phyloP scores from a whole-genome alignment of 345 rosid genomes.

The Pistacia integerrima region DNA sequence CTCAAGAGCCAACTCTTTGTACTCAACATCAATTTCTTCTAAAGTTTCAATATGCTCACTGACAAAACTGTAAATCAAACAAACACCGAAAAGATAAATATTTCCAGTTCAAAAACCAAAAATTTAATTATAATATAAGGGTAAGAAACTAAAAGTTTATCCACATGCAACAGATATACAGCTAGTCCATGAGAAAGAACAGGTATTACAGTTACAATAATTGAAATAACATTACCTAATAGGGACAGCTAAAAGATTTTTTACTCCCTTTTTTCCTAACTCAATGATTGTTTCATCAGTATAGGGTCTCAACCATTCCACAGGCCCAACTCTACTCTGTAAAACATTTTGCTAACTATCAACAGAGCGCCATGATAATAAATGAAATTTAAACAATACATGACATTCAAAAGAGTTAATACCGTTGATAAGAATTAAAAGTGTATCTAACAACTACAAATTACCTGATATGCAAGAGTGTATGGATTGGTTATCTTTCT shows the following conservation, averaged over 20 bases:
- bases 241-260: slow-evolving; percentile 87
- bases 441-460: slow-evolving; percentile 3
- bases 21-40: slow-evolving; percentile 98
- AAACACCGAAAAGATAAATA: slow-evolving; percentile 9
- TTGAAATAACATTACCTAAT: slow-evolving; percentile 57
- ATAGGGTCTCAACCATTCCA: slow-evolving; percentile 99
- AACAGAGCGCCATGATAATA: slow-evolving; percentile 14
- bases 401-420: not conserved
- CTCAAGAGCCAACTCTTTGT: slow-evolving; percentile 85
- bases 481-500: slow-evolving; percentile 67
- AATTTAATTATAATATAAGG: not conserved
- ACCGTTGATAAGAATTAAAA: not conserved
- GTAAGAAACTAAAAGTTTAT: slow-evolving; percentile 1
- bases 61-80: slow-evolving; percentile 67
- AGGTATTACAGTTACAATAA: not conserved
- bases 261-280: slow-evolving; percentile 86
- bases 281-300: slow-evolving; percentile 94
- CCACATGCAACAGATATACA: slow-evolving; percentile 5
- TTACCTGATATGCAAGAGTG: slow-evolving; percentile 98
- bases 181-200: not conserved
- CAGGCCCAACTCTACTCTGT: slow-evolving; percentile 99
- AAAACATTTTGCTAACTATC: slow-evolving; percentile 30
- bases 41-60: slow-evolving; percentile 98
- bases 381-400: not conserved
- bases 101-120: slow-evolving; percentile 9